A percentile compares a stretch with the other conserved stretches of the same genome.
Evolutionary conservation across 2,329 filamentous ascomycete species (phyloP).

Genomic region (Colletotrichum lupini): DNA sequence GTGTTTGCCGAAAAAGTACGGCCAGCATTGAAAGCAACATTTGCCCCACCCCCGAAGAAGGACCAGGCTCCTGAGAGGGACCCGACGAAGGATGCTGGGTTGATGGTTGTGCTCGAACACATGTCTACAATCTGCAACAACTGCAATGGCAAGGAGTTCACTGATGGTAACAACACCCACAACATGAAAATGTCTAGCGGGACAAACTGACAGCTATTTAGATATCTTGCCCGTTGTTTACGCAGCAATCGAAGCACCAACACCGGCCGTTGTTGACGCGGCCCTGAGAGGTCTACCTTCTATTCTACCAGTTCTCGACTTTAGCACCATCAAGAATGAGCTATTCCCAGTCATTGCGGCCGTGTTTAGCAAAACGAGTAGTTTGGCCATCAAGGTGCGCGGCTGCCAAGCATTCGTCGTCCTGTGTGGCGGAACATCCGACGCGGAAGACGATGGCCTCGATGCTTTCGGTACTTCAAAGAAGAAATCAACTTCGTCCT

Average conservation of each 20-base stretch:
- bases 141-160: slow-evolving; percentile 91
- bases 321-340: slow-evolving; percentile 96
- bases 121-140: slow-evolving; percentile 81
- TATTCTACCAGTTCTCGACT: slow-evolving; percentile 90
- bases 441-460: slow-evolving; percentile 75
- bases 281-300: slow-evolving; percentile 81
- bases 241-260: slow-evolving; percentile 86
- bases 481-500: slow-evolving; percentile 72
- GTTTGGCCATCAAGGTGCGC: slow-evolving; percentile 92
- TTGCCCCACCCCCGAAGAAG: slow-evolving; percentile 71
- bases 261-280: slow-evolving; percentile 88
- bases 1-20: slow-evolving; percentile 88
- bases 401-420: slow-evolving; percentile 91
- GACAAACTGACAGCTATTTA: slow-evolving; percentile 44
- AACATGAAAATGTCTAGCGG: background rate
- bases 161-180: slow-evolving; percentile 72
- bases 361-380: slow-evolving; percentile 94
- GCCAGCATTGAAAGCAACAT: slow-evolving; percentile 86
- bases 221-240: slow-evolving; percentile 90
- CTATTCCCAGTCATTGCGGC: slow-evolving; percentile 91
- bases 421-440: slow-evolving; percentile 81
- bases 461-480: slow-evolving; percentile 72
- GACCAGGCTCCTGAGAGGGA: slow-evolving; percentile 74
- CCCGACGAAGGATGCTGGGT: slow-evolving; percentile 83
- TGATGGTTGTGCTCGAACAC: slow-evolving; percentile 92